phyloP scores from a whole-genome alignment of 306 rosid species.

The Oemleria cerasiformis region DNA sequence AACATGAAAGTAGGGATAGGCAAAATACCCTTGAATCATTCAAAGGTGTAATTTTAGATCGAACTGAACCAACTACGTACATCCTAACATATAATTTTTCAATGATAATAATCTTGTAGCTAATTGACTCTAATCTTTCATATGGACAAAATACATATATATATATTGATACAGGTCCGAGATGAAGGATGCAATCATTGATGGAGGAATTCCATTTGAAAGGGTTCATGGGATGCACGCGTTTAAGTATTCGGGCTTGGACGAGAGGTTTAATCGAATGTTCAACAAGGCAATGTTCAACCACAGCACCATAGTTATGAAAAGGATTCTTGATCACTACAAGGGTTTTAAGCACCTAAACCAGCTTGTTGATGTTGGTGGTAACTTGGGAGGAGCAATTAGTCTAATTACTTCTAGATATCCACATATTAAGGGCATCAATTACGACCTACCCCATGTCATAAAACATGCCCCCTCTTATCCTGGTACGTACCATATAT shows the following conservation, averaged over 20 bases:
- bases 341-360: slow-evolving; percentile 42
- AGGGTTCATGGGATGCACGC: slow-evolving; percentile 8
- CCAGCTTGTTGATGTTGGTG: slow-evolving; percentile 55
- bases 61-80: too few species aligned
- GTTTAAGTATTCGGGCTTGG: slow-evolving; percentile 13
- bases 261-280: slow-evolving; percentile 21
- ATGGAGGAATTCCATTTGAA: slow-evolving; percentile 28
- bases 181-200: slow-evolving; percentile 18
- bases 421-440: slow-evolving; percentile 1
- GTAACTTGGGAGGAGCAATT: slow-evolving; percentile 44
- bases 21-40: too few species aligned
- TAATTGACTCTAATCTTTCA: too few species aligned
- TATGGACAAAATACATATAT: too few species aligned
- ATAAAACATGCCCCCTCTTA: slow-evolving; percentile 22
- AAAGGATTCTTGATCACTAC: slow-evolving; percentile 38
- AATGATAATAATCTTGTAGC: too few species aligned
- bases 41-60: too few species aligned
- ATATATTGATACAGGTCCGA: not conserved
- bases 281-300: not conserved
- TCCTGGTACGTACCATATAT: slow-evolving; percentile 9
- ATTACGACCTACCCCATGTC: slow-evolving; percentile 29
- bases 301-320: slow-evolving; percentile 12
- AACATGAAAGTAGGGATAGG: too few species aligned
- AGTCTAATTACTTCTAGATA: slow-evolving; percentile 45
- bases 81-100: too few species aligned